Evolutionary conservation across 345 rosid genomes (phyloP), one percentile per base, ranked within the genome.

Genomic region (Microthlaspi erraticum): DNA sequence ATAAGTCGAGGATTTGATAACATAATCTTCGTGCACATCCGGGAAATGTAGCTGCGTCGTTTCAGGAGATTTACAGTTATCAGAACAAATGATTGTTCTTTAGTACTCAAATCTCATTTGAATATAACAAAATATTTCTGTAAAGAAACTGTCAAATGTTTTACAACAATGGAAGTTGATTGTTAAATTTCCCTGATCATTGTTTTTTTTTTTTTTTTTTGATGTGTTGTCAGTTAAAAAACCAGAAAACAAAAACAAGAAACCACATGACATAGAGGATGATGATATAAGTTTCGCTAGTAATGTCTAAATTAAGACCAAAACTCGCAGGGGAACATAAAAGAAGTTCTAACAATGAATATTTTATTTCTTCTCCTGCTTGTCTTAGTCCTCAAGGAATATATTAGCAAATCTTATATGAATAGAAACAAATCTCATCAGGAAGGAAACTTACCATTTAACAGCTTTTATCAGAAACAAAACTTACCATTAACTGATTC

Each of bases 1-100:
- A 85, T 93, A 31, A 86, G 86, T 58, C 75, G 82, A 20, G 98
- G 96, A 6, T 86, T 84, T 79, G 86, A 79, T 44, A 75, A 79
- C 44, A 83, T 87, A 45, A 46, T 84, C 8, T 93, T 90, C 13
- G 97, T 93, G 59, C 96, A 90, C 56, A 60, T 75, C 20, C 79
- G 68, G 43, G 78, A 74, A 17, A 52, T 42, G 33, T 74, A 74
- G 72, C 41, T 41, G 14, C 0, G 20, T 64, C 18, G n/a, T 26
- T 26, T 26, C 5, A 42, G 29, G 17, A 29, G 26, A 53, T 23
- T 45, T 45, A 10, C 20, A 29, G 42, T 18, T 18, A 23, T 10
- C 9, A 6, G 14, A 57, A 19, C n/a, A 37, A 14, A 0, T n/a
- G 10, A 19, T 12, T 36, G 60, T 73, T 56, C 14, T 26, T 26